These are phyloP conservation scores for Limtongia smithiae DNA, from an alignment of 805 yeast species.

Conservation along the genomic window DNA sequence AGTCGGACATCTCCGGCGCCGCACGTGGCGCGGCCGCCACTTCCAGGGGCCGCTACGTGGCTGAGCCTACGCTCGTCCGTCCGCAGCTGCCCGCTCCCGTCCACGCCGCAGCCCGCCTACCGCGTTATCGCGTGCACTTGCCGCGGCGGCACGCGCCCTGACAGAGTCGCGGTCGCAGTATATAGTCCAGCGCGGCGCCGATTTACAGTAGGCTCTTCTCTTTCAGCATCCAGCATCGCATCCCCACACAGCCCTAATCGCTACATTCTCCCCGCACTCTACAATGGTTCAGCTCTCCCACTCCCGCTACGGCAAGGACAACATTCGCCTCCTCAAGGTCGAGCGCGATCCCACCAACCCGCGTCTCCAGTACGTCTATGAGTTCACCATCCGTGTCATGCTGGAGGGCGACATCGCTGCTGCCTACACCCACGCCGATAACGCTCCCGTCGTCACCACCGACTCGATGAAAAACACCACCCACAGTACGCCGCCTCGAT, in stretches of 20 bases:
- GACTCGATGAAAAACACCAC: conserved; percentile 30
- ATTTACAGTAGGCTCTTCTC: too few relatives aligned
- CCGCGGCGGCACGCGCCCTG: background rate
- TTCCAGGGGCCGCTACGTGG: too few relatives aligned
- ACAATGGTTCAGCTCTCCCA: conserved; percentile 27
- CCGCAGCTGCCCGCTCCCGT: background rate
- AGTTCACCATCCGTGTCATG: conserved; percentile 74
- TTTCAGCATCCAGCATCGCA: too few relatives aligned
- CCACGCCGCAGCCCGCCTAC: background rate
- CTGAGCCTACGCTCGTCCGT: too few relatives aligned
- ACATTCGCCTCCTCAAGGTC: conserved; percentile 88
- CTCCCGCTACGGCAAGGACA: conserved; percentile 85
- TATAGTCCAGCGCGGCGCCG: too few relatives aligned
- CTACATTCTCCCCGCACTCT: too few relatives aligned
- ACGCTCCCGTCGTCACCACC: conserved; percentile 85
- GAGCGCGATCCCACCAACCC: conserved; percentile 73
- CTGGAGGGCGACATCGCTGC: conserved; percentile 74
- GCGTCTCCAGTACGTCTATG: conserved; percentile 70
- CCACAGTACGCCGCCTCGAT: conserved; percentile 9
- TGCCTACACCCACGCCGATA: conserved; percentile 85
- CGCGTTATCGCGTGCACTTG: background rate
- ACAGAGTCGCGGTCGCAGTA: too few relatives aligned
- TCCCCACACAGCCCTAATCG: too few relatives aligned
- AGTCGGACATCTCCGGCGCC: conserved; percentile 18
- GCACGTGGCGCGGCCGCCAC: conserved; percentile 4